Base-by-base conservation (phyloP, 164 flowering plant species). In the Annona squamosa region DNA sequence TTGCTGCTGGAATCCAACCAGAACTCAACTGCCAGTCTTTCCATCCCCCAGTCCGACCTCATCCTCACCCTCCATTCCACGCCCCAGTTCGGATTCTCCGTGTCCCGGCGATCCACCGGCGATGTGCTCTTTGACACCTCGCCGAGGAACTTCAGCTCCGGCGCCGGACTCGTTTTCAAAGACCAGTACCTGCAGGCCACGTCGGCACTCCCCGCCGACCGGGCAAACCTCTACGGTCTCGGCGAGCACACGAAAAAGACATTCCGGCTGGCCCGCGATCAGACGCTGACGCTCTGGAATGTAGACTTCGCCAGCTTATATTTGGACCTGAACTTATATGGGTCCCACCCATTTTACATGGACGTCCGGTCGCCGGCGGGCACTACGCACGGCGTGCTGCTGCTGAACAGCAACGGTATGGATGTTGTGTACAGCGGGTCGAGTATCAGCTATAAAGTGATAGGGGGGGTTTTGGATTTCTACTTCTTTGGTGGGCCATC, bases 171-270 rank as follows among this genome's bases (percentile, higher is more conserved):
- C 45, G 82, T 90, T 47, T 93, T 86, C 84, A 90, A 93, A 80
- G 91, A 89, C 75, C 98, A 93, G 70, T 91, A 85, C 78, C 75
- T 93, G 62, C 84, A 90, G 69, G 71, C 91, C 48, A 85, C 92
- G 9, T 85, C 98, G n/a, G 70, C 82, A 1, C 83, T 90, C 3
- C 97, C 97, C 0, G 61, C 70, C 4, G 46, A 73, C 13, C 74
- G 84, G 18, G 82, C 97, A 37, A 78, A 81, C 17, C 70, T 93
- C 13, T 93, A 85, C 52, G 98, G 98, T 65, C 78, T 93, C 3
- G 98, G 98, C 37, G 98, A 93, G 83, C 98, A 93, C 77, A 89
- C 97, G 6, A 90, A 86, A 85, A 77, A 68, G 59, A 78, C 88
- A 0, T 87, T 93, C 73, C 80, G 77, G 71, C 76, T 93, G n/a